A percentile compares a stretch with the other conserved stretches of the same genome.
Conservation (phyloP, 176 grass and related monocot species). For the Phoenix roebelenii region DNA sequence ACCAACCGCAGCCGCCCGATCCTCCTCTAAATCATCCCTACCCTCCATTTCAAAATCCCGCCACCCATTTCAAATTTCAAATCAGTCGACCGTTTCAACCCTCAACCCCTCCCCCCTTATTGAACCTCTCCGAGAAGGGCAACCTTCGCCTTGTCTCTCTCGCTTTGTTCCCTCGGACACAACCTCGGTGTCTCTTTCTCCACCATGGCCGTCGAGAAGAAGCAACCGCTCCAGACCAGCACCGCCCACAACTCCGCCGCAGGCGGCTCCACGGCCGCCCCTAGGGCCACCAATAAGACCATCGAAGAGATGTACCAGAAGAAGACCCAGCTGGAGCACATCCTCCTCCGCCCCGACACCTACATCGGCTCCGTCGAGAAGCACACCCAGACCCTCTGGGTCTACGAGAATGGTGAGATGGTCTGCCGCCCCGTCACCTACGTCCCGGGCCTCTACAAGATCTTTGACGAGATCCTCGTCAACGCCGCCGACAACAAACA, state of each 20-base stretch:
- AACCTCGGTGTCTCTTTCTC: slow-evolving; percentile 39
- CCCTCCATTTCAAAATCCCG: slow-evolving; percentile 1
- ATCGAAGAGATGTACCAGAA: slow-evolving; percentile 94
- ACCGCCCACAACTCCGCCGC: slow-evolving; percentile 54
- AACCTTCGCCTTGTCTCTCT: slow-evolving; percentile 18
- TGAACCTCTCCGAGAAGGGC: too few species aligned
- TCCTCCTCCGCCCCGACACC: slow-evolving; percentile 84
- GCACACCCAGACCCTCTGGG: slow-evolving; percentile 63
- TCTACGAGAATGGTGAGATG: slow-evolving; percentile 59
- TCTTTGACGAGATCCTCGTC: slow-evolving; percentile 98
- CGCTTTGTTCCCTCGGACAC: neutral
- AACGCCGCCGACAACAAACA: slow-evolving; percentile 98
- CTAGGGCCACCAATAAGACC: slow-evolving; percentile 28
- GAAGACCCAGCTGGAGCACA: slow-evolving; percentile 83
- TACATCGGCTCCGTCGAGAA: slow-evolving; percentile 81
- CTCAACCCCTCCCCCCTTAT: too few species aligned
- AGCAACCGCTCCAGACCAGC: slow-evolving; percentile 57
- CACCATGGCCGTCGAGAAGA: slow-evolving; percentile 31
- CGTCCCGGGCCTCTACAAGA: slow-evolving; percentile 95
- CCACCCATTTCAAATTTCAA: slow-evolving; percentile 46
- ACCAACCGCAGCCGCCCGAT: neutral
- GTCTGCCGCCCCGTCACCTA: slow-evolving; percentile 39
- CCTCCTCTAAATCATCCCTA: neutral
- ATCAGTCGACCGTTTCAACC: slow-evolving; percentile 13
- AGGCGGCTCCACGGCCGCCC: neutral